A percentile compares a stretch with the other conserved stretches of the same genome.
phyloP scores from a whole-genome alignment of 768 basidiomycete species.

The Infundibulicybe gibba region DNA sequence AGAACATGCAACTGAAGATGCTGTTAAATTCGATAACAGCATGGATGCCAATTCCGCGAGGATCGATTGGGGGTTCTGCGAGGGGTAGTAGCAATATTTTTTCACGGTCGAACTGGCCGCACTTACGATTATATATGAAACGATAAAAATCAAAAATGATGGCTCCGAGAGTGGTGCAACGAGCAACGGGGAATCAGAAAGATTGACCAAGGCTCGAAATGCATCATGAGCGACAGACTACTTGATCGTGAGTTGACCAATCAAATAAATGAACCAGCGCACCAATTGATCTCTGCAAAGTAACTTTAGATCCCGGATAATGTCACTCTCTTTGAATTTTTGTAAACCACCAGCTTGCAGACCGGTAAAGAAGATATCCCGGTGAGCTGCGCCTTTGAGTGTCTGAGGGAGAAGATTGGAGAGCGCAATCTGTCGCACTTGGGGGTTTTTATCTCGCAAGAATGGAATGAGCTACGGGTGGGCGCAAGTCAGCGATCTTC shows the following conservation, averaged over 20 bases:
- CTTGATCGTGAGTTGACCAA: conserved; percentile 7
- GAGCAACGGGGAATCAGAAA: conserved; percentile 79
- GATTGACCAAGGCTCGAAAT: conserved; percentile 89
- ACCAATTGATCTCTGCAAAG: conserved; percentile 89
- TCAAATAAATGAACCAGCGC: conserved; percentile 12
- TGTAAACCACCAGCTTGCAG: conserved; percentile 55
- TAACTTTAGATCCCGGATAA: conserved; percentile 78
- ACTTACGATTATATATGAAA: conserved; percentile 87
- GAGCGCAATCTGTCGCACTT: conserved; percentile 84
- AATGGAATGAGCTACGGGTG: conserved; percentile 73
- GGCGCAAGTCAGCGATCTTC: too few relatives aligned
- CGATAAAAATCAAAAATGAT: conserved; percentile 74
- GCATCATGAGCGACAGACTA: conserved; percentile 94
- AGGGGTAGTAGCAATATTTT: conserved; percentile 2
- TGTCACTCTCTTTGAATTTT: conserved; percentile 56
- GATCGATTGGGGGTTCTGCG: conserved; percentile 82
- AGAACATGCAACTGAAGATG: conserved; percentile 64
- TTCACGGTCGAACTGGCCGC: neutral
- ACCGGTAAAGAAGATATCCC: conserved; percentile 71
- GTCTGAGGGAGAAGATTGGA: conserved; percentile 82
- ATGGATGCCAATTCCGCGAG: conserved; percentile 96
- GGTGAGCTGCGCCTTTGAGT: conserved; percentile 61
- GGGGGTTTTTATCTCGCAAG: conserved; percentile 80
- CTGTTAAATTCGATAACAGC: conserved; percentile 92
- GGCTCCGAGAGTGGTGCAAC: conserved; percentile 64